These are phyloP conservation scores for Hypomontagnella monticulosa DNA, from an alignment of 495 filamentous ascomycete species.

Conservation along the genomic window DNA sequence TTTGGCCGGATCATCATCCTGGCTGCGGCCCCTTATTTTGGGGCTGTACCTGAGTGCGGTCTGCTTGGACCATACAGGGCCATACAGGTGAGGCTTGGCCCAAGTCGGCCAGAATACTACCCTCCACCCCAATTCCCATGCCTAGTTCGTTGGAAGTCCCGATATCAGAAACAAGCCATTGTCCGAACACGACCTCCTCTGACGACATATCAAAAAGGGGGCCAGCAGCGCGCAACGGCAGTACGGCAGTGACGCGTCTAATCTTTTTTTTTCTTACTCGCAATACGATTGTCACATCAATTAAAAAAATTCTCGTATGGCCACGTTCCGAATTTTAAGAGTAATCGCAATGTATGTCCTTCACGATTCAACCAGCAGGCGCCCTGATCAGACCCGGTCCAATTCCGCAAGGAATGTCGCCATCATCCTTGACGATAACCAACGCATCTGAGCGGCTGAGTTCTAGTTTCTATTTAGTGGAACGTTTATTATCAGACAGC, in stretches of 20 bases:
- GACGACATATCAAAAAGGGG: constrained; percentile 34
- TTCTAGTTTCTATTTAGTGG: constrained; percentile 21
- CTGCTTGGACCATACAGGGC: constrained; percentile 19
- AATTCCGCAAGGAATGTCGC: constrained; percentile 28
- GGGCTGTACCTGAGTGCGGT: constrained; percentile 43
- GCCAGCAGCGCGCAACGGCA: constrained; percentile 11
- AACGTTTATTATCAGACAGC: constrained; percentile 9
- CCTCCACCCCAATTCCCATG: constrained; percentile 31
- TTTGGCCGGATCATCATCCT: constrained; percentile 35
- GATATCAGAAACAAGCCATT: constrained; percentile 42
- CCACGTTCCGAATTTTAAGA: constrained; percentile 1
- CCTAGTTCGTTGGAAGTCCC: constrained; percentile 37
- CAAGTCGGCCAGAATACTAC: constrained; percentile 33
- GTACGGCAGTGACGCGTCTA: constrained; percentile 32
- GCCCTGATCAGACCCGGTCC: constrained; percentile 16
- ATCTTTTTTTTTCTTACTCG: constrained; percentile 3
- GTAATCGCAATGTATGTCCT: background rate
- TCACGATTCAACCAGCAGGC: constrained; percentile 1
- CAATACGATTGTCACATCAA: constrained; percentile 17
- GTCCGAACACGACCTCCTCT: constrained; percentile 38
- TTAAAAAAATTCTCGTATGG: constrained; percentile 4
- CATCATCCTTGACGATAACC: constrained; percentile 35
- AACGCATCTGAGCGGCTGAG: constrained; percentile 25
- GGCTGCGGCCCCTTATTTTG: constrained; percentile 41
- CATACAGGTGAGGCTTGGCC: constrained; percentile 35